These are phyloP conservation scores for Obelidium mucronatum DNA, from an alignment of 192 early-diverging fungal genomes.

Conservation along the genomic window DNA sequence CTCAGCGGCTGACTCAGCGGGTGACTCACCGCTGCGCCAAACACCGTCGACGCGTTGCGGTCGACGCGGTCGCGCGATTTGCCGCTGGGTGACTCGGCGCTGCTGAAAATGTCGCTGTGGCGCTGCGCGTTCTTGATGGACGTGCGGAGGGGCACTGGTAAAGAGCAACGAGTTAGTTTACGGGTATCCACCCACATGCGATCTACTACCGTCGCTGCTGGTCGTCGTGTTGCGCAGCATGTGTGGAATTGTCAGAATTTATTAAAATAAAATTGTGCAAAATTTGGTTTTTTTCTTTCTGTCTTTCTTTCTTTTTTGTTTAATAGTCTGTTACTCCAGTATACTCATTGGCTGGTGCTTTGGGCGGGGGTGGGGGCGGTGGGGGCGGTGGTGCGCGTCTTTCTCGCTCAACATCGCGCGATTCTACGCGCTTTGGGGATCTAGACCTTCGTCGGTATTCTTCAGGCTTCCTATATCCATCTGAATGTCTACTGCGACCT, in stretches of 20 bases:
- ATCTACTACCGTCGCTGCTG: neutral
- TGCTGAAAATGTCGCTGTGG: conserved; percentile 7
- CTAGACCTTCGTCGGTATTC: too few relatives aligned
- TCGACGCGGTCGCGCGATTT: neutral
- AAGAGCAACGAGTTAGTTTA: too few relatives aligned
- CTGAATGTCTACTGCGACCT: too few relatives aligned
- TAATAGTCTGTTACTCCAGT: too few relatives aligned
- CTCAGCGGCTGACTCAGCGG: neutral
- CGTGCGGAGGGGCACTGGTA: conserved; percentile 4
- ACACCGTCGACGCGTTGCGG: conserved; percentile 7
- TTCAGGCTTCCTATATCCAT: too few relatives aligned
- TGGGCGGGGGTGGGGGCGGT: too few relatives aligned
- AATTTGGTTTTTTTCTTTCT: neutral
- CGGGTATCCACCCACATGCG: too few relatives aligned
- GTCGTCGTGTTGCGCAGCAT: neutral
- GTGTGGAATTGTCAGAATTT: neutral
- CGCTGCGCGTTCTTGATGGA: conserved; percentile 14
- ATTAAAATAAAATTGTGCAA: neutral
- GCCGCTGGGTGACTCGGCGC: neutral
- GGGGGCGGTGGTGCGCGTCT: too few relatives aligned
- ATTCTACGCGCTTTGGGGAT: too few relatives aligned
- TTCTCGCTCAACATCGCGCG: too few relatives aligned
- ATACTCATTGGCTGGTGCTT: too few relatives aligned
- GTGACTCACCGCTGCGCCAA: neutral
- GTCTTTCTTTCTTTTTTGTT: too few relatives aligned